Base-by-base conservation (phyloP, 2,329 filamentous ascomycete species). In the Capronia coronata region DNA sequence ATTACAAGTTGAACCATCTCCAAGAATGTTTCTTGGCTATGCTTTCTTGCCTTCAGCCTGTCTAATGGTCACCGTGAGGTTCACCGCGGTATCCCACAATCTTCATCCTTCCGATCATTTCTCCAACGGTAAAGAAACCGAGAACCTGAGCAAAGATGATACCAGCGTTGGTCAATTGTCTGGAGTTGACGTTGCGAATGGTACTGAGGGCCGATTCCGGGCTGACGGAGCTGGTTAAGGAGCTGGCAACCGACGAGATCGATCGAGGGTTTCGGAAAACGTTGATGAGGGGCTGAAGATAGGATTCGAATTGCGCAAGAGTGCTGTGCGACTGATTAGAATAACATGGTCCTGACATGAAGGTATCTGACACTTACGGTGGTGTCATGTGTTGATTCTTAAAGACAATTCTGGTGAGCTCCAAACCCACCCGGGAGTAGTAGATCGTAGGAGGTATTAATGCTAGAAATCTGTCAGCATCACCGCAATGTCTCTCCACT, bases 91-190 rank as follows among this genome's bases (percentile, higher is more conserved):
- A 98, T 59, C 93, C 93, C 62, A 98, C 78, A 62, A 98, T 71
- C 85, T 98, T 97, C 75, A 93, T 82, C 65, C 90, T 81, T 64
- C 93, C 93, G 64, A 98, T 83, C 71, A 98, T 97, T 79, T 97
- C 90, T 59, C 93, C 93, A 48, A 97, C 81, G 55, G 90, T 94
- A 79, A 97, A 98, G 80, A 98, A 98, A 55, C 93, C 93, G 60
- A 98, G 73, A 43, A 88, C 79, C 75, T 98, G 91, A 49, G 90
- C 90, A 41, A 77, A 72, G 55, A 96, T 75, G 52, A 98, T 86
- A 62, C 86, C 87, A 53, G 78, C 84, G 46, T 84, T 72, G 48
- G 79, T 78, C 61, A 91, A 68, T 70, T 94, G 84, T 61, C 81
- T 76, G 59, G 72, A 75, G 69, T 80, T 84, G 63, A 93, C 63